These are phyloP conservation scores for Fusarium verticillioides DNA, from an alignment of 2,329 filamentous ascomycete species.

Conservation along the genomic window DNA sequence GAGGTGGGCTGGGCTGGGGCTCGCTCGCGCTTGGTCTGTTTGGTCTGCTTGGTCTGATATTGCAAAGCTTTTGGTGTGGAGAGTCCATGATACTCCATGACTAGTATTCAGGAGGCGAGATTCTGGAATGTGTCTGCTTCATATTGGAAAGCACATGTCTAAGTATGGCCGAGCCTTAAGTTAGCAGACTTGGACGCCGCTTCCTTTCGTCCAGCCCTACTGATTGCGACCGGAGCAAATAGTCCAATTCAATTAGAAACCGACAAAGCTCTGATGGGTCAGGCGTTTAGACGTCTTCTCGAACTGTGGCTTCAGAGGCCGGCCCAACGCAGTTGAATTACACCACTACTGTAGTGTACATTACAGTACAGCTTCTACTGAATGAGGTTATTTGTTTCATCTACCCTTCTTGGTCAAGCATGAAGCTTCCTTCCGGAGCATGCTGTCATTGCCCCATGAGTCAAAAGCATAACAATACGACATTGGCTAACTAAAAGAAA, in stretches of 20 bases:
- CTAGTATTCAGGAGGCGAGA: slow-evolving; percentile 14
- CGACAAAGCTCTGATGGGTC: neutral
- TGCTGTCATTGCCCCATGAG: slow-evolving; percentile 1
- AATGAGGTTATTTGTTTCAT: neutral
- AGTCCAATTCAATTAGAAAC: slow-evolving; percentile 6
- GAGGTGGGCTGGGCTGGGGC: neutral
- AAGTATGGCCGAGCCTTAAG: neutral
- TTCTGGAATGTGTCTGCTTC: slow-evolving; percentile 11
- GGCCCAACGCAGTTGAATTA: neutral
- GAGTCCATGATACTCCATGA: slow-evolving; percentile 9
- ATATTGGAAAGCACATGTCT: slow-evolving; percentile 1
- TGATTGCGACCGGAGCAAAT: slow-evolving; percentile 13
- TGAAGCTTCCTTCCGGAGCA: neutral
- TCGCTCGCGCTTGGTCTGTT: neutral
- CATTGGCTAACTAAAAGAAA: neutral
- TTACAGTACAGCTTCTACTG: neutral
- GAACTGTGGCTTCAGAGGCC: neutral
- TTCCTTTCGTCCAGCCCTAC: slow-evolving; percentile 5
- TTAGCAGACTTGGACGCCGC: neutral
- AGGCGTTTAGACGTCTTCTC: slow-evolving; percentile 1
- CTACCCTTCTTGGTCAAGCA: neutral
- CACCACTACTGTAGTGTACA: neutral
- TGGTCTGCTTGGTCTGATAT: neutral
- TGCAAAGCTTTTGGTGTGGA: slow-evolving; percentile 21
- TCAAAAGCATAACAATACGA: slow-evolving; percentile 9